Evolutionary conservation across 306 rosid genomes (phyloP).

Genomic region (Acacia melanoxylon): DNA sequence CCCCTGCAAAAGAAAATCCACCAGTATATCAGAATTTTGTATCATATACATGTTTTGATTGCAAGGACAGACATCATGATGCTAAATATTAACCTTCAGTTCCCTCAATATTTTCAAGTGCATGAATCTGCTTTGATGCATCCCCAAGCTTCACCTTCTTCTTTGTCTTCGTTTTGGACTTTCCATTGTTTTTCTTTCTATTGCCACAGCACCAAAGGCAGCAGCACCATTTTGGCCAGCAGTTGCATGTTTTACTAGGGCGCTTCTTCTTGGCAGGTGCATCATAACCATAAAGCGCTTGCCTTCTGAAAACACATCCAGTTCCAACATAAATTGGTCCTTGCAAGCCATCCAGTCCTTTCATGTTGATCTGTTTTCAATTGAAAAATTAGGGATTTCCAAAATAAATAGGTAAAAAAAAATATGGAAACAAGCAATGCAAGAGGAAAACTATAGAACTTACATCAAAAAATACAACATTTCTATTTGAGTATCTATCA

Average conservation of each 20-base stretch:
- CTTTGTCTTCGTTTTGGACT: constrained; percentile 67
- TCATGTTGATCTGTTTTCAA: constrained; percentile 90
- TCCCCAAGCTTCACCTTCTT: constrained; percentile 83
- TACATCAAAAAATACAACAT: constrained; percentile 97
- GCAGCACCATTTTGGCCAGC: constrained; percentile 95
- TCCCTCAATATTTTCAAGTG: constrained; percentile 91
- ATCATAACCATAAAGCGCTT: constrained; percentile 88
- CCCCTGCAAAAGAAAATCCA: constrained; percentile 49
- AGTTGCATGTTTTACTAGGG: constrained; percentile 91
- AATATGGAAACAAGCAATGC: not conserved
- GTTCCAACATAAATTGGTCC: constrained; percentile 99
- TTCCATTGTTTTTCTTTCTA: constrained; percentile 65
- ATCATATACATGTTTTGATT: not conserved
- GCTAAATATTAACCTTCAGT: constrained; percentile 55
- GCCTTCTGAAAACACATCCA: constrained; percentile 95
- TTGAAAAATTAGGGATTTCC: constrained; percentile 24
- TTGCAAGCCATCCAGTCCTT: constrained; percentile 94
- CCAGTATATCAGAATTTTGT: not conserved
- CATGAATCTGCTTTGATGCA: constrained; percentile 94
- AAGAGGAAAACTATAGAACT: constrained; percentile 25
- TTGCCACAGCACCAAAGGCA: constrained; percentile 57
- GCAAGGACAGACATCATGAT: constrained; percentile 6
- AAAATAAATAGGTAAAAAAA: constrained; percentile 6
- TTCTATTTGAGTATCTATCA: constrained; percentile 95
- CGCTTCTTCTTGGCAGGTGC: constrained; percentile 86